These are phyloP conservation scores for Rhododendron henanense DNA, from an alignment of 148 eudicot genomes.

Conservation along the genomic window DNA sequence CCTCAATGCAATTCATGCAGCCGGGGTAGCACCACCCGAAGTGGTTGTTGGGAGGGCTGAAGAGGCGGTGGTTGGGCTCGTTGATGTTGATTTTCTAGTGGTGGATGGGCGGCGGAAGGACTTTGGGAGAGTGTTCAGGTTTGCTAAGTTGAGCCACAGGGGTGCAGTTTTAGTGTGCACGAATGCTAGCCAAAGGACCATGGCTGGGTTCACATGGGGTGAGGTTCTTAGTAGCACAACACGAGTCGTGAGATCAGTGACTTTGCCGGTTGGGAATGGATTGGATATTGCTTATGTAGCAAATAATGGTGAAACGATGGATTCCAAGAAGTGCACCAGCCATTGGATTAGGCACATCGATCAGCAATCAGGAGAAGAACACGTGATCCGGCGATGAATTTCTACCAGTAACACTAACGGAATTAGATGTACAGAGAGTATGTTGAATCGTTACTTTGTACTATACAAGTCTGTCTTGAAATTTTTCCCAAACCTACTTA, in stretches of 20 bases:
- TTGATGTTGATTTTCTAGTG: slow-evolving; percentile 39
- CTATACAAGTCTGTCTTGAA: not conserved
- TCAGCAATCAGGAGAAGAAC: slow-evolving; percentile 44
- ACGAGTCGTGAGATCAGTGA: slow-evolving; percentile 29
- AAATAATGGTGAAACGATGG: not conserved
- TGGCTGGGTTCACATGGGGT: slow-evolving; percentile 29
- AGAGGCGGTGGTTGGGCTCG: slow-evolving; percentile 19
- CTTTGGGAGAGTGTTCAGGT: slow-evolving; percentile 20
- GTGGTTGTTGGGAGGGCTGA: slow-evolving; percentile 37
- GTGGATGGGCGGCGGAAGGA: slow-evolving; percentile 33
- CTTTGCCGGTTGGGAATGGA: slow-evolving; percentile 38
- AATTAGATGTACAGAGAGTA: not conserved
- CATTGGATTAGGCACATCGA: slow-evolving; percentile 40
- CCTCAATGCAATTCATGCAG: slow-evolving; percentile 15
- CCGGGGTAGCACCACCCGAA: slow-evolving; percentile 24
- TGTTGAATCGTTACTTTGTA: not conserved
- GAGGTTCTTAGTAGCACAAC: slow-evolving; percentile 16
- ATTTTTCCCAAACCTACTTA: not conserved
- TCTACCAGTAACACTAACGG: not conserved
- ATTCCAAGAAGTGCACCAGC: not conserved
- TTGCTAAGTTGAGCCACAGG: slow-evolving; percentile 29
- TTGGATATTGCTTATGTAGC: slow-evolving; percentile 43
- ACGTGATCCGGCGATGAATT: slow-evolving; percentile 26
- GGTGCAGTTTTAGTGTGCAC: slow-evolving; percentile 43
- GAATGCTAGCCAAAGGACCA: slow-evolving; percentile 11